Percentiles rank a stretch among this genome's conserved stretches.
phyloP scores from a whole-genome alignment of 495 filamentous ascomycete species.

The Acidomyces sp. region DNA sequence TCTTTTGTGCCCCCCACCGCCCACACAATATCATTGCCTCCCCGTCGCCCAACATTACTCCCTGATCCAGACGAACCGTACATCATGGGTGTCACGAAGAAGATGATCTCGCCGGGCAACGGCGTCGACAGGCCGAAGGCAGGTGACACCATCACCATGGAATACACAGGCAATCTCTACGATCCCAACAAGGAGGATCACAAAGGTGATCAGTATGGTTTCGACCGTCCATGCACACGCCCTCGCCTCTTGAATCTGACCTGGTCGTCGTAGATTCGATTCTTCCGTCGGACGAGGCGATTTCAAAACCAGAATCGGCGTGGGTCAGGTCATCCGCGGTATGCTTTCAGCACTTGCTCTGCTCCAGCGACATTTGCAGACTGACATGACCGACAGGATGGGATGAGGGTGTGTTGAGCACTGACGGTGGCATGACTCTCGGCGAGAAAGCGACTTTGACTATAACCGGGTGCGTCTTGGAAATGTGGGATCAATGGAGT shows the following conservation, averaged over 20 bases:
- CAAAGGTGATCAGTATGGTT: constrained; percentile 40
- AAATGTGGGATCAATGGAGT: constrained; percentile 3
- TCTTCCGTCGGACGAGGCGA: constrained; percentile 53
- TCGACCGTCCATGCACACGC: background rate
- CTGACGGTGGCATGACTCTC: constrained; percentile 48
- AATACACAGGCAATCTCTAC: constrained; percentile 74
- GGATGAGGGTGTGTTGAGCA: constrained; percentile 62
- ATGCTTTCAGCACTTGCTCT: constrained; percentile 19
- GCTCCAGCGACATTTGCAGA: constrained; percentile 4
- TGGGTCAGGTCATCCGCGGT: constrained; percentile 71
- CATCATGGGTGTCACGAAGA: constrained; percentile 44
- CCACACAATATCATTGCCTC: too few species aligned
- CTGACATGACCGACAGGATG: constrained; percentile 43
- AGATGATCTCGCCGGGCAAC: constrained; percentile 37
- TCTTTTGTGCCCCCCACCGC: too few species aligned
- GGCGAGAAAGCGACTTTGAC: constrained; percentile 70
- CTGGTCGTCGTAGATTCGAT: constrained; percentile 54
- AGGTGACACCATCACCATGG: constrained; percentile 60
- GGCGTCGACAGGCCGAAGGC: constrained; percentile 40
- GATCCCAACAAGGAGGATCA: constrained; percentile 34
- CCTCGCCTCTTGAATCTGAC: background rate
- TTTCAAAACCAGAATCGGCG: constrained; percentile 56
- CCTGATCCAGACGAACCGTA: background rate
- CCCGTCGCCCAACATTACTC: background rate
- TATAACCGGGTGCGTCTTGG: constrained; percentile 52